These are phyloP conservation scores for Cylindrotheca fusiformis DNA, from an alignment of 108 stramenopile species.

Conservation along the genomic window DNA sequence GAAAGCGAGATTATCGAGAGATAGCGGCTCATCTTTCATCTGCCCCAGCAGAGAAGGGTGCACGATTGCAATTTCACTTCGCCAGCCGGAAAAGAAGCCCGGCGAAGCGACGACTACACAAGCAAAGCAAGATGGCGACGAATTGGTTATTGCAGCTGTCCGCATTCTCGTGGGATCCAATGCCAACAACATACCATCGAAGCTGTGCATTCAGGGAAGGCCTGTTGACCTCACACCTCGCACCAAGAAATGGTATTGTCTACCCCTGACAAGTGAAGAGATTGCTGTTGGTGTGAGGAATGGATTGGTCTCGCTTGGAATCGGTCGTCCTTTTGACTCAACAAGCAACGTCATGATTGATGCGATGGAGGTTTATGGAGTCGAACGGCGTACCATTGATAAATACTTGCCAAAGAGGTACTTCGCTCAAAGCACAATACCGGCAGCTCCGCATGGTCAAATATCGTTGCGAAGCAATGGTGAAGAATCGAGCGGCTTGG, in stretches of 20 bases:
- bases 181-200: conserved; percentile 53
- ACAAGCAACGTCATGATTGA: conserved; percentile 54
- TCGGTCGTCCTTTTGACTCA: conserved; percentile 50
- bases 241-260: conserved; percentile 77
- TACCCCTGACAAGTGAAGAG: conserved; percentile 76
- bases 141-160: conserved; percentile 60
- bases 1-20: conserved; percentile 58
- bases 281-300: conserved; percentile 58
- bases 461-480: neutral
- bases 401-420: conserved; percentile 15
- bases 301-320: conserved; percentile 58
- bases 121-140: no score
- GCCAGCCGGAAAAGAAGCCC: neutral
- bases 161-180: conserved; percentile 71
- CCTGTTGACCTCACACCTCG: conserved; percentile 51
- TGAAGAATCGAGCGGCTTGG: conserved; percentile 2
- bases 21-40: conserved; percentile 44
- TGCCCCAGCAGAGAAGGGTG: conserved; percentile 63
- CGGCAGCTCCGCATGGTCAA: neutral
- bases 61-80: conserved; percentile 54
- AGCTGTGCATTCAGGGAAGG: conserved; percentile 59
- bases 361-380: conserved; percentile 70
- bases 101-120: no score
- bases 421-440: conserved; percentile 6
- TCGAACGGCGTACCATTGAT: conserved; percentile 19